Evolutionary conservation across 345 rosid genomes (phyloP), one percentile per base, ranked within the genome.

Genomic region (Eucalyptus tenuipes): DNA sequence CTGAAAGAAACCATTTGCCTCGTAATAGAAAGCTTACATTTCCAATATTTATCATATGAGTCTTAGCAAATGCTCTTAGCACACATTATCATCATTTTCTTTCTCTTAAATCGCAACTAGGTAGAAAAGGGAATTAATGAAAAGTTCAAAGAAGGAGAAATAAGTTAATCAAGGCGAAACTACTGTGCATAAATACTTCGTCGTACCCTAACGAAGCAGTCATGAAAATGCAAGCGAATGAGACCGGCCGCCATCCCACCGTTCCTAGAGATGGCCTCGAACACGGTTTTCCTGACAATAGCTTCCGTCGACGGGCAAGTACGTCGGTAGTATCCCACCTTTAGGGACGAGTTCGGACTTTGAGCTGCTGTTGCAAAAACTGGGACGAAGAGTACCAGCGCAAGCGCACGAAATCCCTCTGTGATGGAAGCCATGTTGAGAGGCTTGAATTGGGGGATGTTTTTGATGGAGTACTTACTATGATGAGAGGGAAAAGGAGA

Each of bases 181-280:
- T 37, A 33, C 42, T 37, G 14, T 37, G 45, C 81, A 33, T 71
- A 37, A 18, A 25, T 17, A 45, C 44, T 13, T 33, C 25, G 2
- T 4, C 90, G 1, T 88, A 91, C 91, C 90, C 91, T 88, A 16
- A 91, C 91, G 37, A 91, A 91, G 84, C 91, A 91, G 11, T 91
- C 92, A 15, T 91, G 91, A 66, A 91, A 90, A 85, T 91, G 80
- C 91, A 90, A 57, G 75, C 92, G 84, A 49, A 91, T 33, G 14
- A 91, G 53, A 53, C 90, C 89, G 1, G 89, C 89, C 0, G 79
- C 90, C 10, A 87, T 8, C 45, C 90, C 88, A 3, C 61, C 89
- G 88, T 90, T 44, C 29, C 42, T 49, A 15, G 89, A 59, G 47
- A 89, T 3, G 3, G 89, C 90, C 75, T 82, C 31, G 31, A 17